These are phyloP conservation scores for Phytophthora syringae DNA, from an alignment of 352 stramenopile species.

Conservation along the genomic window DNA sequence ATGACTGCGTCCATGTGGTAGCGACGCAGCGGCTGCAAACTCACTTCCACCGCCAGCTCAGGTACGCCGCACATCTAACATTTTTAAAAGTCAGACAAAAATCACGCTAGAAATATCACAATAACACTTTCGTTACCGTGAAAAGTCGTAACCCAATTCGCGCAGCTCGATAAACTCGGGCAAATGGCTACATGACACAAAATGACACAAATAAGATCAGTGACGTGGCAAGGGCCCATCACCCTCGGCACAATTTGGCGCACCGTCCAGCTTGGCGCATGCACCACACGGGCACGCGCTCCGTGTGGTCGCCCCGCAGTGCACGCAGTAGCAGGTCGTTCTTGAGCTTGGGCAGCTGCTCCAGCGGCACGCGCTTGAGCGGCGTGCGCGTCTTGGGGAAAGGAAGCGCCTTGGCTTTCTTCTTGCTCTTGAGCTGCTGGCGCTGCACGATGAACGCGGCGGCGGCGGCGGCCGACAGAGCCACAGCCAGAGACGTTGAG, in stretches of 20 bases:
- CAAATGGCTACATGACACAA: constrained; percentile 63
- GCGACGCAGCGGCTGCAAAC: constrained; percentile 95
- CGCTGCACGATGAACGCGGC: constrained; percentile 69
- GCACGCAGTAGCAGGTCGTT: constrained; percentile 91
- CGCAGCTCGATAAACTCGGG: constrained; percentile 89
- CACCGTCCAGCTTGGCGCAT: constrained; percentile 97
- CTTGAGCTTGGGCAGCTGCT: constrained; percentile 84
- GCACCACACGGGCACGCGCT: constrained; percentile 96
- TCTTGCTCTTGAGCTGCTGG: constrained; percentile 47
- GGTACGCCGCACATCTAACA: constrained; percentile 89
- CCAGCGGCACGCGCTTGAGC: constrained; percentile 69
- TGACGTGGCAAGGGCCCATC: neutral
- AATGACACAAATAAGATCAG: constrained; percentile 1
- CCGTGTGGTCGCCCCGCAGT: constrained; percentile 85
- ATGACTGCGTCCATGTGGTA: constrained; percentile 97
- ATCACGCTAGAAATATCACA: neutral
- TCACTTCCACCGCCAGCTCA: constrained; percentile 95
- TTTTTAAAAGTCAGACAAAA: too few relatives aligned
- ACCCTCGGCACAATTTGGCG: constrained; percentile 19
- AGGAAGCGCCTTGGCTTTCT: constrained; percentile 36
- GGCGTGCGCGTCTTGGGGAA: constrained; percentile 77
- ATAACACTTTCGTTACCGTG: constrained; percentile 44
- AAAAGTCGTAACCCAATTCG: constrained; percentile 91
- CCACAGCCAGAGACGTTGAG: constrained; percentile 36
- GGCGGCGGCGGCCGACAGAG: constrained; percentile 60